A percentile compares a stretch with the other conserved stretches of the same genome.
phyloP scores from a whole-genome alignment of 2,329 filamentous ascomycete species.

The Pseudocercospora vitis region DNA sequence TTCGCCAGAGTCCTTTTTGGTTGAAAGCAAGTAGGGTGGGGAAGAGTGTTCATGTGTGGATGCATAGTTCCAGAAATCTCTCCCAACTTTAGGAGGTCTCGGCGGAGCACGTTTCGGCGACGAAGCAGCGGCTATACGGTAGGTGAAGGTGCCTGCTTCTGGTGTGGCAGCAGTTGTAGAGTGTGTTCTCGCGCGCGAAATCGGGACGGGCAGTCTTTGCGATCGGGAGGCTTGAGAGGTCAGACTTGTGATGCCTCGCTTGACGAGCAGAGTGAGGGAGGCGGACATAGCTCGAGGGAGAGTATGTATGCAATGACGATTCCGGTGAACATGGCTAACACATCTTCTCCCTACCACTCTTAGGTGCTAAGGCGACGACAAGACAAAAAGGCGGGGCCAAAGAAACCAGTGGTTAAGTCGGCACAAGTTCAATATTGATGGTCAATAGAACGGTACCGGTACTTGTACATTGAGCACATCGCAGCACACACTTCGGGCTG shows the following conservation, averaged over 20 bases:
- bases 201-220: conserved; percentile 11
- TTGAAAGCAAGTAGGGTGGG: conserved; percentile 49
- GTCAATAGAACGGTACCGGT: no score
- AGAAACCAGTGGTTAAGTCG: no score
- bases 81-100: conserved; percentile 52
- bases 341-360: neutral
- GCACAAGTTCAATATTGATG: no score
- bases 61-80: conserved; percentile 42
- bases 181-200: conserved; percentile 3
- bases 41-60: conserved; percentile 38
- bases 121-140: conserved; percentile 40
- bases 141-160: conserved; percentile 35
- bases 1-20: conserved; percentile 74
- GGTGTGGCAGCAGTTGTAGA: conserved; percentile 12
- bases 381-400: no score
- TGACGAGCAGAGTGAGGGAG: conserved; percentile 24
- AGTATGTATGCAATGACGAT: conserved; percentile 24
- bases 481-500: no score
- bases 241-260: conserved; percentile 21
- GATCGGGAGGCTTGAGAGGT: conserved; percentile 23
- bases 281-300: conserved; percentile 30
- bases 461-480: no score
- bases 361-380: no score
- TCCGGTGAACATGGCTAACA: conserved; percentile 20
- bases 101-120: conserved; percentile 38